Evolutionary conservation across 176 grass and related monocot species (phyloP).

Genomic region (Stipa capillata): DNA sequence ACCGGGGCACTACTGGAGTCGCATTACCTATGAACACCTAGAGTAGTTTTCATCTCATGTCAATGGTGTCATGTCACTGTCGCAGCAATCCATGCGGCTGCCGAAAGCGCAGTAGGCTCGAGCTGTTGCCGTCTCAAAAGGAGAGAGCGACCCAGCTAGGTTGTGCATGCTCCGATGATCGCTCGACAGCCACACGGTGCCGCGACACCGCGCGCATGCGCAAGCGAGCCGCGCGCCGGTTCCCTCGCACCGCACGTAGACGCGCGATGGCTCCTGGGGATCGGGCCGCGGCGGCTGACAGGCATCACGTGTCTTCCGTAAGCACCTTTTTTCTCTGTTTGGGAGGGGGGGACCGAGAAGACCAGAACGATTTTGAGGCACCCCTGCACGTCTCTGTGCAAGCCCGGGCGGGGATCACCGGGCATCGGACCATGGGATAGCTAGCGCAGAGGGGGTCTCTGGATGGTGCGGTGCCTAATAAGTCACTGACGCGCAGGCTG

Average conservation of each 20-base stretch:
- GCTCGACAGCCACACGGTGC: background rate
- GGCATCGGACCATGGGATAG: background rate
- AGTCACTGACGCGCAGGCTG: conserved; percentile 16
- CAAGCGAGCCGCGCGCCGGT: too few relatives aligned
- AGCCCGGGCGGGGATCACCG: conserved; percentile 9
- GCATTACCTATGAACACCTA: too few relatives aligned
- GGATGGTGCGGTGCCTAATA: background rate
- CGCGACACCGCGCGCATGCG: background rate
- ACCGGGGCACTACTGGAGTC: too few relatives aligned
- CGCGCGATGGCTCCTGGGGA: too few relatives aligned
- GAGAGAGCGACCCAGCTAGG: too few relatives aligned
- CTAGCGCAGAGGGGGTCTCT: too few relatives aligned
- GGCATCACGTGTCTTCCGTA: conserved; percentile 6
- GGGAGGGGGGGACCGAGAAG: background rate
- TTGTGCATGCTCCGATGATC: background rate
- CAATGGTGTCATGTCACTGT: conserved; percentile 14
- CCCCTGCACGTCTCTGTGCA: background rate
- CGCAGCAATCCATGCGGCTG: background rate
- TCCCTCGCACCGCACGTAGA: too few relatives aligned
- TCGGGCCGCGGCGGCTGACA: conserved; percentile 13
- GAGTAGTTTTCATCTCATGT: background rate
- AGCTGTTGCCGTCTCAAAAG: background rate
- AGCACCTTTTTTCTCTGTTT: background rate
- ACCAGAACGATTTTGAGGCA: background rate
- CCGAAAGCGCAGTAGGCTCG: too few relatives aligned